Base-by-base conservation (phyloP, 768 basidiomycete genomes). In the Lactarius sanguifluus region DNA sequence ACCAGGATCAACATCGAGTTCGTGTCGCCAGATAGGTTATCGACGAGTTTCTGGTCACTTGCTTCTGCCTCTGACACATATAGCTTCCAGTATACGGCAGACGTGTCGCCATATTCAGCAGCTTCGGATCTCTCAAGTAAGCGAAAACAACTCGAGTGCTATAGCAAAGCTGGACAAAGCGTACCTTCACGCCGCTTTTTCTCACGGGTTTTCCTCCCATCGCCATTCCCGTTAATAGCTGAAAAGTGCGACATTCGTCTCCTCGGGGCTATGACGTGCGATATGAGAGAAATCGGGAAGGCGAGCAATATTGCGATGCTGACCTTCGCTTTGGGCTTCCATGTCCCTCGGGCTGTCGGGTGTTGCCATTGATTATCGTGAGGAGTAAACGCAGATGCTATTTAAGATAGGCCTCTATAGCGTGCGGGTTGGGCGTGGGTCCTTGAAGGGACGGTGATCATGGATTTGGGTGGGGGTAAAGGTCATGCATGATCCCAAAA, bases 1-100 rank as follows among this genome's bases (percentile, higher is more conserved):
- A 71, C 70, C 55, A 71, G 25, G 25, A 71, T 52, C 16, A 71
- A 55, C 62, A 71, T 71, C 2, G 61, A 71, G 13, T 57, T 38
- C 20, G 65, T 71, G 41, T 71, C 61, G 3, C 67, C 62, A 23
- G 16, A 57, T 38, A 71, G 40, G 38, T 41, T 70, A 0, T 71
- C 59, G 25, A 70, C 50, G 15, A 71, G 30, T 15, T 63, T 61
- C n/a, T 32, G 52, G 50, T 71, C 70, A n/a, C 47, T 36, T 16
- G 6, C 43, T 43, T 64, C 57, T 16, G 70, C 66, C 28, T 71
- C 70, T 15, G 59, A 56, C 15, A 3, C 36, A 43, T 71, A 71
- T 36, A 62, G 28, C 16, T 62, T 64, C 70, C 70, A 71, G 16
- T 70, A 65, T 65, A 58, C 47, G 20, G 65, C 41, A 10, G 65